Evolutionary conservation across 768 basidiomycete species (phyloP).

Genomic region (Rickenella mellea): DNA sequence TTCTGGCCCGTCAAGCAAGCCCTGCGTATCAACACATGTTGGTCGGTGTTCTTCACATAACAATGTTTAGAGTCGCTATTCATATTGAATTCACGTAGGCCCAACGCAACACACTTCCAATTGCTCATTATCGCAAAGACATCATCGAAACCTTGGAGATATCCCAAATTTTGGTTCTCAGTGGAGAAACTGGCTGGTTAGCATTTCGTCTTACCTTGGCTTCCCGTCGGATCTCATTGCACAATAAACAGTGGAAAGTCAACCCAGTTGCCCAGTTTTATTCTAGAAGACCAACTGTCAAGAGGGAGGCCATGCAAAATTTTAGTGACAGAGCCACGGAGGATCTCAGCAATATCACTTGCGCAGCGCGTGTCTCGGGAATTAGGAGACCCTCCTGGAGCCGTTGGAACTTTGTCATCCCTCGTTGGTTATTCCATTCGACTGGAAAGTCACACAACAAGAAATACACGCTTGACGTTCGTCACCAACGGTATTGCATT

Average conservation of each 20-base stretch:
- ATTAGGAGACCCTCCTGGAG: constrained; percentile 74
- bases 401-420: constrained; percentile 67
- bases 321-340: constrained; percentile 89
- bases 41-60: constrained; percentile 33
- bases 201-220: constrained; percentile 6
- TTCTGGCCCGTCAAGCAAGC: constrained; percentile 52
- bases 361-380: constrained; percentile 93
- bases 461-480: constrained; percentile 70
- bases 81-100: constrained; percentile 26
- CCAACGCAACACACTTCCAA: constrained; percentile 75
- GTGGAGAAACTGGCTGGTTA: constrained; percentile 71
- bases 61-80: neutral
- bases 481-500: constrained; percentile 94
- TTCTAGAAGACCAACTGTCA: constrained; percentile 82
- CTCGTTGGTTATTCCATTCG: constrained; percentile 93
- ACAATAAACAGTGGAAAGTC: constrained; percentile 74
- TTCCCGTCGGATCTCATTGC: constrained; percentile 1
- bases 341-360: constrained; percentile 92
- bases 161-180: constrained; percentile 82
- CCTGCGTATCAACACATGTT: constrained; percentile 82
- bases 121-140: constrained; percentile 68
- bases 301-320: constrained; percentile 81
- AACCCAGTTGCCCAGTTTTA: constrained; percentile 89
- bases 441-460: constrained; percentile 77
- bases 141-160: constrained; percentile 63